Conservation (phyloP, 352 stramenopile species). For the Pythium chondricola region DNA sequence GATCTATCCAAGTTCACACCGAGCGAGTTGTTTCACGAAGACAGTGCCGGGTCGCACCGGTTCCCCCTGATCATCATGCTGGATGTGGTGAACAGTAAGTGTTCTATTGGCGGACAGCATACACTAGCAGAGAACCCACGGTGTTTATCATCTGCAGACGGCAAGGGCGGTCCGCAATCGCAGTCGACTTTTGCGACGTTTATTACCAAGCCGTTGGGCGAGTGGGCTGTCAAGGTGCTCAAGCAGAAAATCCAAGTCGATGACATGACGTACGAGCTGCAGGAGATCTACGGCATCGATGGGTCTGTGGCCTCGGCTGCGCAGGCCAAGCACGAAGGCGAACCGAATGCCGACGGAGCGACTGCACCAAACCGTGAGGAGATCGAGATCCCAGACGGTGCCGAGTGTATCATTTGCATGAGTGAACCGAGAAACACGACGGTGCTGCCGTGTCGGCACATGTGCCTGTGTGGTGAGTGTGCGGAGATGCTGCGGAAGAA, state of each 20-base stretch:
- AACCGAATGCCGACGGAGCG: background rate
- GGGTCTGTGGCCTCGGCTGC: conserved; percentile 46
- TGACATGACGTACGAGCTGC: conserved; percentile 76
- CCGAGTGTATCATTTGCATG: conserved; percentile 86
- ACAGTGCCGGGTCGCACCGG: conserved; percentile 17
- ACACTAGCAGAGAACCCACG: background rate
- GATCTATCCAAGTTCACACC: conserved; percentile 34
- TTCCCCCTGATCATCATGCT: conserved; percentile 73
- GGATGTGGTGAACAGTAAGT: conserved; percentile 45
- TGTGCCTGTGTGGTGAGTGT: conserved; percentile 81
- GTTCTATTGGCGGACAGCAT: background rate
- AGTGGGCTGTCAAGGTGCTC: conserved; percentile 65
- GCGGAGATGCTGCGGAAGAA: conserved; percentile 64
- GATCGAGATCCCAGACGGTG: conserved; percentile 64
- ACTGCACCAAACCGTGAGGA: conserved; percentile 24
- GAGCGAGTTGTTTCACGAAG: conserved; percentile 43
- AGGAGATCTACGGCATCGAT: conserved; percentile 87
- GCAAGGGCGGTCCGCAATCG: conserved; percentile 38
- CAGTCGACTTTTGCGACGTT: conserved; percentile 81
- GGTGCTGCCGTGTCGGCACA: conserved; percentile 79
- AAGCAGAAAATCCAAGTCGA: conserved; percentile 80
- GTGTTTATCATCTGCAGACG: background rate
- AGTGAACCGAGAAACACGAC: conserved; percentile 77
- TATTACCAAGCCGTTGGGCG: conserved; percentile 29
- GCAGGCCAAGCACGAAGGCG: conserved; percentile 22